A percentile compares a stretch with the other conserved stretches of the same genome.
These are phyloP conservation scores for Colletotrichum paranaense DNA, from an alignment of 2,329 filamentous ascomycete genomes.

Conservation along the genomic window DNA sequence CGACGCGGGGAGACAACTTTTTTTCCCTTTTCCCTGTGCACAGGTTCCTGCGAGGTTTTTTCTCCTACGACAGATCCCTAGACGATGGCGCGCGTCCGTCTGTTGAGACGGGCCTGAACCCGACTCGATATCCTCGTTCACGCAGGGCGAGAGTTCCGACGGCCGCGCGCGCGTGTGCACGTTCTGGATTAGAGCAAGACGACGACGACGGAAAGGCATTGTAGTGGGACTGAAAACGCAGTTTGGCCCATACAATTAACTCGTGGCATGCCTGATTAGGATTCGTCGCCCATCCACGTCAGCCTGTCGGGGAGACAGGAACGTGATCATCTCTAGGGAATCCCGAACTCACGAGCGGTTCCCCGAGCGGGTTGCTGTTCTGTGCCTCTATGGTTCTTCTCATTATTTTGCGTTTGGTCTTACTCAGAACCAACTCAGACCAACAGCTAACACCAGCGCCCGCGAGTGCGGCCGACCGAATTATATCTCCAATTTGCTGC, in stretches of 20 bases:
- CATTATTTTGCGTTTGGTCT: neutral
- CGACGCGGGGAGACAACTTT: neutral
- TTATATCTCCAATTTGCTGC: neutral
- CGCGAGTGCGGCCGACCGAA: neutral
- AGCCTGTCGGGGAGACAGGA: neutral
- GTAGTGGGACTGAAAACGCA: neutral
- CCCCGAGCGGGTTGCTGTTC: neutral
- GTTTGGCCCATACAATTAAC: neutral
- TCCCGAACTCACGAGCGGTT: neutral
- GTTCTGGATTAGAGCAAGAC: neutral
- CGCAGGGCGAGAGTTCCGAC: constrained; percentile 18
- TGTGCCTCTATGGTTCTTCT: neutral
- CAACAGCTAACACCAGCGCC: neutral
- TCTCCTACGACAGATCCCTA: neutral
- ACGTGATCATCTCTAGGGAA: neutral
- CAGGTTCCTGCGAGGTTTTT: neutral
- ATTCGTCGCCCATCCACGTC: neutral
- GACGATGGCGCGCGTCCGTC: neutral
- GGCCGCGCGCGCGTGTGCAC: neutral
- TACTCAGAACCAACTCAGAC: neutral
- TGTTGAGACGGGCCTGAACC: neutral
- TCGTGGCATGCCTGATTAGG: neutral
- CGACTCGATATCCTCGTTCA: neutral
- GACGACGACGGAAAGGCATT: neutral
- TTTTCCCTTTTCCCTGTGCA: too few species aligned